Conservation (phyloP, 352 stramenopile species). For the Globisporangium echinulatum region DNA sequence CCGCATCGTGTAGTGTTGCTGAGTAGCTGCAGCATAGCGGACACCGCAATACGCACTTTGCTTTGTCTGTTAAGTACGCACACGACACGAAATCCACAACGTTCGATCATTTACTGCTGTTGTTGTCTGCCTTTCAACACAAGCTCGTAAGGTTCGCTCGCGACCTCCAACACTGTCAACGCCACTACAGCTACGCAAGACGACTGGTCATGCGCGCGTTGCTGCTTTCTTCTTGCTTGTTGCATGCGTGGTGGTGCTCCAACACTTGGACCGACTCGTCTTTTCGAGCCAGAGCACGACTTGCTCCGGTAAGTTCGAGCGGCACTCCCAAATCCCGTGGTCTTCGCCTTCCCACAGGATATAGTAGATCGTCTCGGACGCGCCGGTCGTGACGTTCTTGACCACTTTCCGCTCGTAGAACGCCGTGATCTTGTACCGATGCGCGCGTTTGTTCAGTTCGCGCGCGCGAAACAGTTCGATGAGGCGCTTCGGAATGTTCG, state of each 20-base stretch:
- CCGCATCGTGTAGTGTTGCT: slow-evolving; percentile 76
- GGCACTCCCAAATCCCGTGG: slow-evolving; percentile 43
- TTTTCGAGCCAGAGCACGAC: slow-evolving; percentile 70
- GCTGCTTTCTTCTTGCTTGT: slow-evolving; percentile 31
- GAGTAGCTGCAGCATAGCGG: too few relatives aligned
- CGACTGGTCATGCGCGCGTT: slow-evolving; percentile 11
- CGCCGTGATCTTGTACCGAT: slow-evolving; percentile 49
- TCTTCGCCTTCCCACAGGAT: slow-evolving; percentile 61
- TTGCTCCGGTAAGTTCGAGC: slow-evolving; percentile 41
- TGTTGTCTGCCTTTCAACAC: too few relatives aligned
- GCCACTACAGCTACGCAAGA: too few relatives aligned
- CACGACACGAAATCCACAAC: too few relatives aligned
- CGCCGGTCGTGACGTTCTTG: slow-evolving; percentile 49
- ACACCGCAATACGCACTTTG: too few relatives aligned
- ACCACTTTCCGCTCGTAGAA: slow-evolving; percentile 46
- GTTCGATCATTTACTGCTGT: too few relatives aligned
- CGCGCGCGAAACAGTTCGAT: slow-evolving; percentile 54
- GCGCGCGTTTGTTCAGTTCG: slow-evolving; percentile 36
- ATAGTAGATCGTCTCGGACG: slow-evolving; percentile 58
- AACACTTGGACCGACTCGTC: slow-evolving; percentile 23
- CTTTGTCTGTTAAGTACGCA: too few relatives aligned
- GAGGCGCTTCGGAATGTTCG: slow-evolving; percentile 59
- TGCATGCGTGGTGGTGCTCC: too few relatives aligned
- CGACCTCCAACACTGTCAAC: too few relatives aligned
- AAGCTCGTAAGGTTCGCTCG: too few relatives aligned